These are phyloP conservation scores for Plasmodium knowlesi DNA, from an alignment of 169 alveolate species.

Conservation along the genomic window DNA sequence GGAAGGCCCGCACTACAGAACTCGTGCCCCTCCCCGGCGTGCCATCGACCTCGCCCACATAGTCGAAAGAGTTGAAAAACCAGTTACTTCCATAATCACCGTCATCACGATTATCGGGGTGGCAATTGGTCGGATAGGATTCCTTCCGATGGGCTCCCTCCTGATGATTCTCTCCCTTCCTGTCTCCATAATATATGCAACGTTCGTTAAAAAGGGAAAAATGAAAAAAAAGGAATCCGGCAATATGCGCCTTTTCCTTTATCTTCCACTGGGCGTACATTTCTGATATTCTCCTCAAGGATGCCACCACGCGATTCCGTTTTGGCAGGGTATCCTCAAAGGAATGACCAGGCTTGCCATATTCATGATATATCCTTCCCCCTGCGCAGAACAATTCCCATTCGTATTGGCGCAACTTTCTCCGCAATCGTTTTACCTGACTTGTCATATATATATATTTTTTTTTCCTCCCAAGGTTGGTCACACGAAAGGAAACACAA, in stretches of 20 bases:
- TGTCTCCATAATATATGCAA: conserved; percentile 30
- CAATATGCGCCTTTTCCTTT: conserved; percentile 18
- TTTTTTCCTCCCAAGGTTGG: neutral
- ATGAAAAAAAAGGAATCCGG: conserved; percentile 41
- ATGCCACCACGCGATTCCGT: neutral
- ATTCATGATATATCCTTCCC: neutral
- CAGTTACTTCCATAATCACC: neutral
- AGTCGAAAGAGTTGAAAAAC: conserved; percentile 70
- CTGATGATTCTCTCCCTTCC: neutral
- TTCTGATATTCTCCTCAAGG: conserved; percentile 2
- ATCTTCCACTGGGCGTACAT: conserved; percentile 29
- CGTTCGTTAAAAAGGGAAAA: conserved; percentile 25
- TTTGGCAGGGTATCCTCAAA: neutral
- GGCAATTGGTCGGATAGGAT: neutral
- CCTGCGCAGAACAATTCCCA: neutral
- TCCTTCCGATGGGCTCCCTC: neutral
- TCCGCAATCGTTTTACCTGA: neutral
- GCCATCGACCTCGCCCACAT: conserved; percentile 18
- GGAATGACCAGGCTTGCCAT: neutral
- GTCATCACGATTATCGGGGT: neutral
- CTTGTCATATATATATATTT: neutral
- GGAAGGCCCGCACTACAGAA: neutral
- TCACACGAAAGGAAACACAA: neutral
- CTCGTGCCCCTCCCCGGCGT: neutral
- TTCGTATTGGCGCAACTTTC: neutral